Conservation (phyloP, 441 rosid species). For the Flueggea neowawraea region DNA sequence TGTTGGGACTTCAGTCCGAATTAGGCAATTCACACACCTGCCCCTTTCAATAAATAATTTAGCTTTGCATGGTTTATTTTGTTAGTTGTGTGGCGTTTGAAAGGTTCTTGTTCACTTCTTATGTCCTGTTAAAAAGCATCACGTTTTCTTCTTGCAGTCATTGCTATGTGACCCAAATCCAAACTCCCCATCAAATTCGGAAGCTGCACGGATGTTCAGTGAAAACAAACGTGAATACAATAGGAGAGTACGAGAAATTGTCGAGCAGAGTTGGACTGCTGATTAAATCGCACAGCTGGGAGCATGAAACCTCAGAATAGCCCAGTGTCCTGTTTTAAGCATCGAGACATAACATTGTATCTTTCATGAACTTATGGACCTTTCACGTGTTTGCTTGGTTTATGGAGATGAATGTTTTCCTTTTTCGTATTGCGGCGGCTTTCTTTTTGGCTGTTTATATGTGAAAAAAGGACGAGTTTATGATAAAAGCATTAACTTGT, state of each 20-base stretch:
- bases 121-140: not conserved
- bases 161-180: slow-evolving; percentile 42
- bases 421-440: not conserved
- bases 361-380: not conserved
- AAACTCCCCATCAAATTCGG: slow-evolving; percentile 39
- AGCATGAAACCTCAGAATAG: not conserved
- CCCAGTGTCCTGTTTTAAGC: slow-evolving; percentile 18
- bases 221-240: slow-evolving; percentile 44
- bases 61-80: too few relatives aligned
- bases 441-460: too few relatives aligned
- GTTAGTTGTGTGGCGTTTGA: too few relatives aligned
- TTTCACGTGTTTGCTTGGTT: slow-evolving; percentile 23
- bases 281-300: slow-evolving; percentile 10
- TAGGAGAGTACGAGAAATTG: slow-evolving; percentile 37
- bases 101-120: too few relatives aligned
- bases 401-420: slow-evolving; percentile 22
- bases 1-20: too few relatives aligned
- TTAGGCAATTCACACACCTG: too few relatives aligned
- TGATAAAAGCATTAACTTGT: too few relatives aligned
- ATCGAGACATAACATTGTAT: slow-evolving; percentile 15
- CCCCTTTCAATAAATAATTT: too few relatives aligned
- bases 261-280: slow-evolving; percentile 46
- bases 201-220: slow-evolving; percentile 39
- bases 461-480: too few relatives aligned
- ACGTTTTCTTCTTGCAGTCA: slow-evolving; percentile 15